phyloP scores from a whole-genome alignment of 2,329 filamentous ascomycete genomes.

The Fusarium illudens region DNA sequence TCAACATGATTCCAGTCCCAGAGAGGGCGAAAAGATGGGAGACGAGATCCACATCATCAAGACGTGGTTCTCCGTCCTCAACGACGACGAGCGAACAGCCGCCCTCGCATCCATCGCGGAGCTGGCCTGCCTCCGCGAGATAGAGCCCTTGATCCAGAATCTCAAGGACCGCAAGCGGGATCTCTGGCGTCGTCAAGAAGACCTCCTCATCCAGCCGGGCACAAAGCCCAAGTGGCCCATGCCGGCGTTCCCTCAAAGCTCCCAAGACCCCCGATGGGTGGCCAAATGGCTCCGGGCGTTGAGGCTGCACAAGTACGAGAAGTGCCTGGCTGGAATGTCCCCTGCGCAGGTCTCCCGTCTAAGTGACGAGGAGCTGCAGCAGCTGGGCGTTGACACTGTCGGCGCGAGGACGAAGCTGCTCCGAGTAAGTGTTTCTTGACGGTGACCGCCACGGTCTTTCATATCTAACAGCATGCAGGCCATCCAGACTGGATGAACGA shows the following conservation, averaged over 20 bases:
- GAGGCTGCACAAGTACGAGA: slow-evolving; percentile 41
- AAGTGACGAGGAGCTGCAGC: slow-evolving; percentile 32
- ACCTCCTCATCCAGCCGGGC: slow-evolving; percentile 36
- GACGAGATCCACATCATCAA: slow-evolving; percentile 38
- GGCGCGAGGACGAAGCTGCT: slow-evolving; percentile 40
- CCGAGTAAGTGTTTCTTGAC: slow-evolving; percentile 25
- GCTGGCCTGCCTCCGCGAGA: slow-evolving; percentile 38
- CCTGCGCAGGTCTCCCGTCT: slow-evolving; percentile 32
- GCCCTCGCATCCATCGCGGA: slow-evolving; percentile 38
- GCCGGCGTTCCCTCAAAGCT: slow-evolving; percentile 35
- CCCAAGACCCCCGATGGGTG: slow-evolving; percentile 38
- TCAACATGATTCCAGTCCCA: not conserved
- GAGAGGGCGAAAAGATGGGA: slow-evolving; percentile 26
- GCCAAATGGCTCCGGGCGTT: slow-evolving; percentile 40
- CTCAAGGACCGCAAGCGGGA: slow-evolving; percentile 40
- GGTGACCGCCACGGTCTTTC: not conserved
- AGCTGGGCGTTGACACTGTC: slow-evolving; percentile 39
- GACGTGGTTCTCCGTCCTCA: slow-evolving; percentile 39
- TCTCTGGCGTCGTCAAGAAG: slow-evolving; percentile 37
- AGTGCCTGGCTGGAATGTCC: slow-evolving; percentile 34
- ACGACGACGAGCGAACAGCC: slow-evolving; percentile 32
- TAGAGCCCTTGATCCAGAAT: slow-evolving; percentile 39
- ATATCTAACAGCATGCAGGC: slow-evolving; percentile 28
- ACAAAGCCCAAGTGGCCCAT: slow-evolving; percentile 38
- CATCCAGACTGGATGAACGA: slow-evolving; percentile 31